Evolutionary conservation across 192 early-diverging fungal species (phyloP).

Genomic region (Lobosporangium transversale): DNA sequence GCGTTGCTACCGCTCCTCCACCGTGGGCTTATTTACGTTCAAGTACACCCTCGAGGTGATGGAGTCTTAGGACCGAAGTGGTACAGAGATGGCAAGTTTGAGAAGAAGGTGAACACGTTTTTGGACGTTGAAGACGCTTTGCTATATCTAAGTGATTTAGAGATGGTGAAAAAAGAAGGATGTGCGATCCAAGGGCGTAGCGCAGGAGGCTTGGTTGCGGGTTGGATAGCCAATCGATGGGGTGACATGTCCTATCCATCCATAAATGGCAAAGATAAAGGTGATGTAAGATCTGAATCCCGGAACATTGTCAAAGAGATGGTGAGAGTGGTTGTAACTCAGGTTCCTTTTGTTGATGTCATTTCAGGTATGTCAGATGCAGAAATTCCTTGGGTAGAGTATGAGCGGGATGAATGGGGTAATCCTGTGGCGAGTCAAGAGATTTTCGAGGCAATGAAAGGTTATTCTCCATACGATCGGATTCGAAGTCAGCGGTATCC

Average conservation of each 20-base stretch:
- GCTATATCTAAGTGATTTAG: slow-evolving; percentile 24
- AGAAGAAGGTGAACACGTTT: slow-evolving; percentile 37
- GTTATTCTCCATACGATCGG: slow-evolving; percentile 44
- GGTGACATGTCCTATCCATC: slow-evolving; percentile 13
- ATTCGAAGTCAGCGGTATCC: slow-evolving; percentile 46
- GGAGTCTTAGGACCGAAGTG: slow-evolving; percentile 31
- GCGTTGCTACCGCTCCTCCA: slow-evolving; percentile 15
- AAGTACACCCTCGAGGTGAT: slow-evolving; percentile 39
- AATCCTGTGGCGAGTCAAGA: slow-evolving; percentile 30
- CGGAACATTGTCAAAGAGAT: slow-evolving; percentile 42
- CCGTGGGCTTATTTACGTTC: slow-evolving; percentile 27
- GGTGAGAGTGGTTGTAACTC: slow-evolving; percentile 44
- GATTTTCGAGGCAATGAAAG: slow-evolving; percentile 49
- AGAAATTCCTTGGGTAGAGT: slow-evolving; percentile 44
- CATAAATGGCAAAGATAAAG: not conserved
- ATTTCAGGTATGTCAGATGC: slow-evolving; percentile 44
- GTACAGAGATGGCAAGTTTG: slow-evolving; percentile 24
- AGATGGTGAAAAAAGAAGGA: slow-evolving; percentile 18
- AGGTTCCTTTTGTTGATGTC: slow-evolving; percentile 50
- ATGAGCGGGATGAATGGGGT: slow-evolving; percentile 53
- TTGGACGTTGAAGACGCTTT: slow-evolving; percentile 43
- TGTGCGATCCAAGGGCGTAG: slow-evolving; percentile 33
- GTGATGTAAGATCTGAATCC: not conserved
- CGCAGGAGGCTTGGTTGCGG: slow-evolving; percentile 37
- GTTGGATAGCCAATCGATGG: slow-evolving; percentile 49